Evolutionary conservation across 345 rosid genomes (phyloP).

Genomic region (Noccaea caerulescens): DNA sequence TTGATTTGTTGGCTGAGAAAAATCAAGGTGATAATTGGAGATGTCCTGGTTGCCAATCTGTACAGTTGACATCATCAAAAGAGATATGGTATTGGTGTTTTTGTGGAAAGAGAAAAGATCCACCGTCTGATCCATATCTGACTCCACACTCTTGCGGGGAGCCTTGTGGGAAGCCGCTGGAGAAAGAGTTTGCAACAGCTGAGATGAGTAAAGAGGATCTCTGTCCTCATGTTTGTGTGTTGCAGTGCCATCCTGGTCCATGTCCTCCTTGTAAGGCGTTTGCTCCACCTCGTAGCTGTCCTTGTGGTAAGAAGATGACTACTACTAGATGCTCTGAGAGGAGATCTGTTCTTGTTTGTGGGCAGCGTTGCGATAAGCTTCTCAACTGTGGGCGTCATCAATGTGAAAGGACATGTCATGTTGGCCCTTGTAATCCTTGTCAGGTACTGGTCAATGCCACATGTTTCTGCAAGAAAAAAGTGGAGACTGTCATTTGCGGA

Average conservation of each 20-base stretch:
- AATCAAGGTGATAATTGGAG: constrained; percentile 93
- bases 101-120: constrained; percentile 85
- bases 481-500: constrained; percentile 76
- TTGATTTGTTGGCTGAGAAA: constrained; percentile 78
- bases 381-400: constrained; percentile 78
- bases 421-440: constrained; percentile 87
- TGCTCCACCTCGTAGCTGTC: constrained; percentile 81
- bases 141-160: constrained; percentile 99
- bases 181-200: constrained; percentile 50
- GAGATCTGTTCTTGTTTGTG: constrained; percentile 72
- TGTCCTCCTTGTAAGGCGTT: constrained; percentile 98
- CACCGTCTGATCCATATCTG: constrained; percentile 87
- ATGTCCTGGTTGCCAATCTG: constrained; percentile 96
- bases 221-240: constrained; percentile 90
- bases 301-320: constrained; percentile 82
- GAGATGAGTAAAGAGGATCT: constrained; percentile 57
- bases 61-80: constrained; percentile 70
- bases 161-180: constrained; percentile 92
- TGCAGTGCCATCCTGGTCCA: constrained; percentile 99
- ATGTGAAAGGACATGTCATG: constrained; percentile 73
- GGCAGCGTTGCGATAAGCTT: constrained; percentile 73
- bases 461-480: constrained; percentile 81
- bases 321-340: constrained; percentile 91
- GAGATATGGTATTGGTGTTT: constrained; percentile 84
- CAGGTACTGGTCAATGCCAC: constrained; percentile 65